A percentile compares a stretch with the other conserved stretches of the same genome.
Evolutionary conservation across 257 asterid species (phyloP).

Genomic region (Solanum virginianum): DNA sequence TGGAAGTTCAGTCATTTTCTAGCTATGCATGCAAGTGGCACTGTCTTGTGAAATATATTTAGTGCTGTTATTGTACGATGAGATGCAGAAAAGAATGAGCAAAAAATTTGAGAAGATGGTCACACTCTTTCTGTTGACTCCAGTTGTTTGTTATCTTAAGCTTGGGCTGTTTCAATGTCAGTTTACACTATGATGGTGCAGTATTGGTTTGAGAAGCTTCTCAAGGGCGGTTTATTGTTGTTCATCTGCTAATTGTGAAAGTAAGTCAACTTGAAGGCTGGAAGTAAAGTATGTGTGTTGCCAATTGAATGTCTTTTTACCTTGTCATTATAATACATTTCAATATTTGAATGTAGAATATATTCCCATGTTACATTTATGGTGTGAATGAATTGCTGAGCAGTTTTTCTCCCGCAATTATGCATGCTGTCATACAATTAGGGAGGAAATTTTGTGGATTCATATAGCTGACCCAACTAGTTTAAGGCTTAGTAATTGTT

Average conservation of each 20-base stretch:
- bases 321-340: background rate
- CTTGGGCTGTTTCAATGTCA: background rate
- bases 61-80: background rate
- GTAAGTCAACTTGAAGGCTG: background rate
- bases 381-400: background rate
- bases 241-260: background rate
- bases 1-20: background rate
- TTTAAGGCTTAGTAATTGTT: background rate
- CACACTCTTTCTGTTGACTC: background rate
- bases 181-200: background rate
- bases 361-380: background rate
- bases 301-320: background rate
- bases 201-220: background rate
- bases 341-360: background rate
- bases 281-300: background rate
- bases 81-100: background rate
- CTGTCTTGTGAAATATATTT: background rate
- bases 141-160: background rate
- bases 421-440: background rate
- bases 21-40: background rate
- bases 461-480: background rate
- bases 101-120: background rate
- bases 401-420: background rate
- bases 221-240: background rate
- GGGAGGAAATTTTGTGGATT: background rate